phyloP scores from a whole-genome alignment of 805 yeast genomes.

The Lipomyces kockii region DNA sequence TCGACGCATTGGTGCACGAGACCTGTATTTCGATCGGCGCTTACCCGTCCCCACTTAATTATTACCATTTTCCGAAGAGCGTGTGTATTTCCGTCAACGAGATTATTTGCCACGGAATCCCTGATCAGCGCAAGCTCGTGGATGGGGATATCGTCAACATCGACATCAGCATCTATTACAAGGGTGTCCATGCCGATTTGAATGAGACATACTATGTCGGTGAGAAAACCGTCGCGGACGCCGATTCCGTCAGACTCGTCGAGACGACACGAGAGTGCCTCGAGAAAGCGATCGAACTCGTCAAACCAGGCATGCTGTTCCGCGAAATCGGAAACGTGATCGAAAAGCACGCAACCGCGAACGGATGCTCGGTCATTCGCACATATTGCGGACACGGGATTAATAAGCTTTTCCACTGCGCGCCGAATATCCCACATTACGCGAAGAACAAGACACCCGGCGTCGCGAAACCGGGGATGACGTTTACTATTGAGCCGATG shows the following conservation, averaged over 20 bases:
- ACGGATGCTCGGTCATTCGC: constrained; percentile 84
- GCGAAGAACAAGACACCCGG: constrained; percentile 93
- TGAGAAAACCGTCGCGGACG: constrained; percentile 76
- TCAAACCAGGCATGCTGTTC: constrained; percentile 91
- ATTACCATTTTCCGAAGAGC: constrained; percentile 90
- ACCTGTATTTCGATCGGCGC: constrained; percentile 88
- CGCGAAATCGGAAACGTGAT: constrained; percentile 85
- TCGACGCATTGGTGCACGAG: constrained; percentile 82
- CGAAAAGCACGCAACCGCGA: constrained; percentile 79
- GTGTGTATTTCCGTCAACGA: constrained; percentile 94
- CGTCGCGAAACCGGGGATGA: constrained; percentile 92
- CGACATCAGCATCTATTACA: constrained; percentile 82
- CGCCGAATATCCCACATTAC: constrained; percentile 93
- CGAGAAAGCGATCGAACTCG: constrained; percentile 77
- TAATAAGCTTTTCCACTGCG: constrained; percentile 82
- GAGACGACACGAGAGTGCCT: constrained; percentile 90
- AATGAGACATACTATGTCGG: constrained; percentile 98
- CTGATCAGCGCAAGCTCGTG: constrained; percentile 81
- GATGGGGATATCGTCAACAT: constrained; percentile 95
- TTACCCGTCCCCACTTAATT: constrained; percentile 94
- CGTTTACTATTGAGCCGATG: constrained; percentile 98
- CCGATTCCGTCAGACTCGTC: constrained; percentile 83
- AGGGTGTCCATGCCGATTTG: constrained; percentile 91
- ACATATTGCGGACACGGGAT: constrained; percentile 95
- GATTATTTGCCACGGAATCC: constrained; percentile 95